A percentile compares a stretch with the other conserved stretches of the same genome.
Conservation (phyloP, 495 filamentous ascomycete genomes). For the Aspergillus affinis region DNA sequence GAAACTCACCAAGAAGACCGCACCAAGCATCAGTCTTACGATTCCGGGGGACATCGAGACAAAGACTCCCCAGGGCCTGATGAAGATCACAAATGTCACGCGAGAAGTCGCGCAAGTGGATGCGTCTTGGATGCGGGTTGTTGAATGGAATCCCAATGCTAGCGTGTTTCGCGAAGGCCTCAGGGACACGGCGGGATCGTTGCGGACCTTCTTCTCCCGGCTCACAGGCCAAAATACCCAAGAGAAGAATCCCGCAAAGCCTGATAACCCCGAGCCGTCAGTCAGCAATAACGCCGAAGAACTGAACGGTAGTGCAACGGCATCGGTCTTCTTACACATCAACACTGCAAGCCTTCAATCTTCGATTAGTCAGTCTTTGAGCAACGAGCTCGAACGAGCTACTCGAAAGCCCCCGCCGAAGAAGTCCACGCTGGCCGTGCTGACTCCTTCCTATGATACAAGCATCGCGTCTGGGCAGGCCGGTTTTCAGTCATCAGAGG, state of each 20-base stretch:
- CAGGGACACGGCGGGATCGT: conserved; percentile 52
- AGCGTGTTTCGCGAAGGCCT: conserved; percentile 39
- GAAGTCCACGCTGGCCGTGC: conserved; percentile 74
- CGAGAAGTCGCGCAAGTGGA: conserved; percentile 86
- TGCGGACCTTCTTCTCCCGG: conserved; percentile 79
- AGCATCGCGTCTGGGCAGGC: conserved; percentile 60
- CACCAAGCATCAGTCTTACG: conserved; percentile 66
- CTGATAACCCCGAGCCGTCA: conserved; percentile 25
- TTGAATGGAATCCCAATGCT: conserved; percentile 74
- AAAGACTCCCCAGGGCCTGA: conserved; percentile 76
- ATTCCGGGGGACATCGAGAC: conserved; percentile 81
- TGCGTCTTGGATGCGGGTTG: conserved; percentile 83
- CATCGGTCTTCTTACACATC: conserved; percentile 82
- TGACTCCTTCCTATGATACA: conserved; percentile 91
- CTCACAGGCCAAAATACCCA: conserved; percentile 52
- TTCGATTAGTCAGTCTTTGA: conserved; percentile 62
- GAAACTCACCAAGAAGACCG: conserved; percentile 75
- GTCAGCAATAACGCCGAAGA: conserved; percentile 51
- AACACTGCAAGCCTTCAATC: conserved; percentile 81
- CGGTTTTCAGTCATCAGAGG: conserved; percentile 64
- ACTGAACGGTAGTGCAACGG: conserved; percentile 61
- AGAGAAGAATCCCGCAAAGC: conserved; percentile 27
- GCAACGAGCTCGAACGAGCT: conserved; percentile 87
- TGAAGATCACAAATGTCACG: conserved; percentile 74
- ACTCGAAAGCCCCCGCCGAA: conserved; percentile 97